These are phyloP conservation scores for Lepidium sativum DNA, from an alignment of 345 rosid genomes.

Conservation along the genomic window DNA sequence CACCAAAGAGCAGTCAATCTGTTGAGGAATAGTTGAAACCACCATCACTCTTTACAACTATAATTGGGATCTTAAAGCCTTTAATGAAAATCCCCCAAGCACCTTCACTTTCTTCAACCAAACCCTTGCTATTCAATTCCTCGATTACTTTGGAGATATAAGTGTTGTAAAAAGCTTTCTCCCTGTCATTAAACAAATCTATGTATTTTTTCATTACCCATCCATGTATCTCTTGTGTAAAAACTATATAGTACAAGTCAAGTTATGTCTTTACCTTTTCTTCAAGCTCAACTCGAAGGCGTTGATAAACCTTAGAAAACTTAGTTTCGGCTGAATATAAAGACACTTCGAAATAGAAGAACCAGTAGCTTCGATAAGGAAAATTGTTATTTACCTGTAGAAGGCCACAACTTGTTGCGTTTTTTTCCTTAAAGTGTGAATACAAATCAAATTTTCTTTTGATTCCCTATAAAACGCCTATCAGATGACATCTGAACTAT, in stretches of 20 bases:
- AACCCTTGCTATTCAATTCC: conserved; percentile 33
- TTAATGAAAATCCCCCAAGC: conserved; percentile 64
- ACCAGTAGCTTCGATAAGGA: neutral
- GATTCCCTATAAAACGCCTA: conserved; percentile 70
- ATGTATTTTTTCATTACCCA: too few relatives aligned
- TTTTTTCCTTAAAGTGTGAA: conserved; percentile 57
- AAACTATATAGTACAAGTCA: neutral
- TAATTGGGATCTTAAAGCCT: conserved; percentile 46
- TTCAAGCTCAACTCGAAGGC: conserved; percentile 60
- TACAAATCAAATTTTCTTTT: conserved; percentile 59
- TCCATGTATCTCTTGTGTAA: neutral
- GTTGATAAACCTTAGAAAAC: conserved; percentile 54
- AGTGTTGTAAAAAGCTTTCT: conserved; percentile 82
- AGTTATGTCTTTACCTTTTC: conserved; percentile 54
- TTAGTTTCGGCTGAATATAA: conserved; percentile 55
- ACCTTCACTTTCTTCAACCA: conserved; percentile 63
- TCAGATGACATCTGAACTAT: neutral
- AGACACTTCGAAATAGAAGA: conserved; percentile 26
- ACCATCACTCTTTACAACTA: conserved; percentile 80
- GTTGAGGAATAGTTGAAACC: conserved; percentile 83
- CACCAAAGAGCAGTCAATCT: conserved; percentile 73
- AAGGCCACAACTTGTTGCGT: conserved; percentile 68
- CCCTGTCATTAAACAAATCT: neutral
- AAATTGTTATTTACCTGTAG: conserved; percentile 49
- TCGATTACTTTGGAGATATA: conserved; percentile 49